Evolutionary conservation across 768 basidiomycete species (phyloP).

Genomic region (Auriscalpium orientale): DNA sequence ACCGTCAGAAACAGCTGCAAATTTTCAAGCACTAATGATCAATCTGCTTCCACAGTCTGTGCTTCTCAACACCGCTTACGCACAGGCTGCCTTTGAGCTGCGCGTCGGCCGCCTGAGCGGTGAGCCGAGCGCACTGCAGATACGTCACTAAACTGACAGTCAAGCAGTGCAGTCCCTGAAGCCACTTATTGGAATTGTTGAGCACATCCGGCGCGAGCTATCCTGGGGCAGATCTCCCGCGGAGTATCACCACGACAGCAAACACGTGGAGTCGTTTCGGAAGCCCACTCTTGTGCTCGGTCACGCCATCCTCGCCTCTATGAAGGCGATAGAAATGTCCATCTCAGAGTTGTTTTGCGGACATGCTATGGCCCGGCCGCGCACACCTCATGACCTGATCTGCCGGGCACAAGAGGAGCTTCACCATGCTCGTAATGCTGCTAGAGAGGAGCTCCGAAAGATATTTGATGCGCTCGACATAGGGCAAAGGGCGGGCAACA

Average conservation of each 20-base stretch:
- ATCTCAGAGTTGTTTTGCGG: constrained; percentile 16
- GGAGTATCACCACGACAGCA: neutral
- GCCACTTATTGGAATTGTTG: constrained; percentile 35
- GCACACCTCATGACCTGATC: neutral
- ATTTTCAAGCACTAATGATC: constrained; percentile 13
- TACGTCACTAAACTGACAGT: constrained; percentile 2
- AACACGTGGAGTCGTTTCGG: constrained; percentile 17
- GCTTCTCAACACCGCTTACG: constrained; percentile 33
- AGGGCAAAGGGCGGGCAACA: constrained; percentile 16
- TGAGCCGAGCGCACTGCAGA: constrained; percentile 14
- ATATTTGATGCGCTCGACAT: constrained; percentile 26
- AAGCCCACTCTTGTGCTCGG: constrained; percentile 28
- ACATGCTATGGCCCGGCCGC: constrained; percentile 20
- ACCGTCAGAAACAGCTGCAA: constrained; percentile 10
- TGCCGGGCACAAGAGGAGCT: constrained; percentile 11
- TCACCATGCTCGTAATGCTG: constrained; percentile 6
- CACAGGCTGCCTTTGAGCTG: constrained; percentile 39
- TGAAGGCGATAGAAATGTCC: constrained; percentile 25
- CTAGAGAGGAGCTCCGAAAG: constrained; percentile 22
- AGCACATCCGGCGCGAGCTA: constrained; percentile 38
- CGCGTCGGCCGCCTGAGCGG: constrained; percentile 37
- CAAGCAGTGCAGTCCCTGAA: constrained; percentile 33
- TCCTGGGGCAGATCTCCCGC: constrained; percentile 32
- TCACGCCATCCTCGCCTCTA: constrained; percentile 26
- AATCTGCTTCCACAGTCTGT: constrained; percentile 30